Evolutionary conservation across 768 basidiomycete genomes (phyloP).

Genomic region (Agaricus blazei): DNA sequence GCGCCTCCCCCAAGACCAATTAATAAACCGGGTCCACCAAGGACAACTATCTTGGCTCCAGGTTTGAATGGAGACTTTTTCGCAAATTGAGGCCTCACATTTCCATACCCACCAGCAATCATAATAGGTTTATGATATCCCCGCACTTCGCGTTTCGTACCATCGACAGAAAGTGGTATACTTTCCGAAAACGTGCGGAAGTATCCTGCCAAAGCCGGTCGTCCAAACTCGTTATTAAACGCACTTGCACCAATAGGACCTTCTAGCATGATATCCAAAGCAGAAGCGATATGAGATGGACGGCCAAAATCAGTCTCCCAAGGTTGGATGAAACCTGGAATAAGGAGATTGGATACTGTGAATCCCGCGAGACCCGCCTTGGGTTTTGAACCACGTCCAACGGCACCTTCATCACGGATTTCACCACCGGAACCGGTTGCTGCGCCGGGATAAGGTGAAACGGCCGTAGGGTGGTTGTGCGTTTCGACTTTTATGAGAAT

Average conservation of each 20-base stretch:
- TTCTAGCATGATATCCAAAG: slow-evolving; percentile 96
- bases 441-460: slow-evolving; percentile 97
- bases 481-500: slow-evolving; percentile 98
- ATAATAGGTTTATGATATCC: slow-evolving; percentile 99
- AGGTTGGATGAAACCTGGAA: slow-evolving; percentile 86
- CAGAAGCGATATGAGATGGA: slow-evolving; percentile 86
- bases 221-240: slow-evolving; percentile 98
- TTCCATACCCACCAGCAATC: slow-evolving; percentile 97
- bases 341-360: slow-evolving; percentile 89
- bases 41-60: slow-evolving; percentile 84
- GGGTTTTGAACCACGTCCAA: slow-evolving; percentile 91
- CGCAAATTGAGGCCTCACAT: slow-evolving; percentile 81
- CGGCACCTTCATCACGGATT: slow-evolving; percentile 96
- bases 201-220: slow-evolving; percentile 89
- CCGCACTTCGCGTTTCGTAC: slow-evolving; percentile 55
- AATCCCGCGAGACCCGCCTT: slow-evolving; percentile 94
- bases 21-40: slow-evolving; percentile 94
- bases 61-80: slow-evolving; percentile 71
- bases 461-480: slow-evolving; percentile 98
- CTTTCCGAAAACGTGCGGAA: slow-evolving; percentile 92
- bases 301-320: slow-evolving; percentile 96
- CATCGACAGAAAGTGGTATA: slow-evolving; percentile 49
- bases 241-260: slow-evolving; percentile 92
- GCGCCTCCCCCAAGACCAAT: slow-evolving; percentile 98
- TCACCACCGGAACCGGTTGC: slow-evolving; percentile 98